These are phyloP conservation scores for Dissophora globulifera DNA, from an alignment of 192 early-diverging fungal genomes.

Conservation along the genomic window DNA sequence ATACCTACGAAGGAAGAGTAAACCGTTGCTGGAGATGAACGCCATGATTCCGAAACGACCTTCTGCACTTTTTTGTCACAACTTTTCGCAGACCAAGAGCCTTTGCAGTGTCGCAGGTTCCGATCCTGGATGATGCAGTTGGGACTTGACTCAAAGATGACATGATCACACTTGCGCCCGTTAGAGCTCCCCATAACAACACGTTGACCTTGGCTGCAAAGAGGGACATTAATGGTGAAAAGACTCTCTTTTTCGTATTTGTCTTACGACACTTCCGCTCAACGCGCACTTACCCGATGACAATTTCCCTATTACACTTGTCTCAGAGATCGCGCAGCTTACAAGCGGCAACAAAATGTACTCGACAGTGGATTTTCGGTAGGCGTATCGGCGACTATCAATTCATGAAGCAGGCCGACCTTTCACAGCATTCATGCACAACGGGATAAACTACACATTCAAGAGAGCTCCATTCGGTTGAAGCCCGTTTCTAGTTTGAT, in stretches of 20 bases:
- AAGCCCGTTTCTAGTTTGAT: constrained; percentile 13
- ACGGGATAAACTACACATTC: constrained; percentile 24
- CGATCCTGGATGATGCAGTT: constrained; percentile 1
- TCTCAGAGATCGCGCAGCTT: constrained; percentile 1
- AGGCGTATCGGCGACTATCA: constrained; percentile 9
- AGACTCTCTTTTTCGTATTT: constrained; percentile 11
- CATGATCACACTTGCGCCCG: constrained; percentile 12
- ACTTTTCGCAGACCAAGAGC: too few species aligned
- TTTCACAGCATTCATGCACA: constrained; percentile 25
- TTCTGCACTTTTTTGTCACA: too few species aligned
- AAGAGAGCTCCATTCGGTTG: constrained; percentile 36
- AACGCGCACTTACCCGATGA: constrained; percentile 12
- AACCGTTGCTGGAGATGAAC: too few species aligned
- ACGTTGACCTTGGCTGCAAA: constrained; percentile 16
- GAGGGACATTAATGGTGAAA: constrained; percentile 9
- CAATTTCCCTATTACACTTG: constrained; percentile 4
- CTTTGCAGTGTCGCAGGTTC: background rate
- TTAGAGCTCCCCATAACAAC: constrained; percentile 5
- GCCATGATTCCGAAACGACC: too few species aligned
- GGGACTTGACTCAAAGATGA: constrained; percentile 5
- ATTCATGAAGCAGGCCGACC: constrained; percentile 5
- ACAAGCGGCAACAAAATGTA: background rate
- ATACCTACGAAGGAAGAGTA: background rate
- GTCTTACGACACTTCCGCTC: constrained; percentile 12
- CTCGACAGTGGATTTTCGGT: constrained; percentile 1